These are phyloP conservation scores for Carex cristatella DNA, from an alignment of 176 grass and related monocot species.

Conservation along the genomic window DNA sequence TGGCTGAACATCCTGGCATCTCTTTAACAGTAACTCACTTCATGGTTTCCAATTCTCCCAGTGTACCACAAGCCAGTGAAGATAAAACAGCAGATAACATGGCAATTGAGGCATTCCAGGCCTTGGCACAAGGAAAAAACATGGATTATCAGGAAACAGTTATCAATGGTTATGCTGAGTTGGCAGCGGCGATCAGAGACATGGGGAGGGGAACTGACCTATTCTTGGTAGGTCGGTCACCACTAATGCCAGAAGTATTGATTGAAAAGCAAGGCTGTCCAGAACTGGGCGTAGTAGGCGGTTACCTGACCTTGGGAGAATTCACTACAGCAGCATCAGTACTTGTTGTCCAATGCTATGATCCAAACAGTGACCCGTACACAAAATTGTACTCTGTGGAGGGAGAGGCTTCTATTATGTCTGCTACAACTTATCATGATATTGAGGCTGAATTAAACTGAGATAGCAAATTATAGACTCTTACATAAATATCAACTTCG, in stretches of 20 bases:
- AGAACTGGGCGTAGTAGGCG: slow-evolving; percentile 3
- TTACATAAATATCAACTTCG: background rate
- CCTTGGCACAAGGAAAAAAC: background rate
- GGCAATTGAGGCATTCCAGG: slow-evolving; percentile 3
- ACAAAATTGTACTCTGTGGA: background rate
- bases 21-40: background rate
- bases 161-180: background rate
- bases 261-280: background rate
- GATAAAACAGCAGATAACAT: background rate
- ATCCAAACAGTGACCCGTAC: background rate
- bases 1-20: slow-evolving; percentile 17
- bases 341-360: slow-evolving; percentile 2
- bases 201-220: background rate
- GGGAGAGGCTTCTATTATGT: background rate
- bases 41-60: background rate
- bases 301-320: slow-evolving; percentile 11
- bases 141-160: background rate
- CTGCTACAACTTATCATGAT: background rate
- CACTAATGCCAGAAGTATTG: background rate
- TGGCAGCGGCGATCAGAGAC: background rate
- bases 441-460: slow-evolving; percentile 4
- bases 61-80: background rate
- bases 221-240: background rate
- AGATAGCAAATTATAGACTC: background rate
- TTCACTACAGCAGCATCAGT: background rate